Evolutionary conservation across 768 basidiomycete genomes (phyloP), one percentile per base, ranked within the genome.

Genomic region (Boletus rex-veris): DNA sequence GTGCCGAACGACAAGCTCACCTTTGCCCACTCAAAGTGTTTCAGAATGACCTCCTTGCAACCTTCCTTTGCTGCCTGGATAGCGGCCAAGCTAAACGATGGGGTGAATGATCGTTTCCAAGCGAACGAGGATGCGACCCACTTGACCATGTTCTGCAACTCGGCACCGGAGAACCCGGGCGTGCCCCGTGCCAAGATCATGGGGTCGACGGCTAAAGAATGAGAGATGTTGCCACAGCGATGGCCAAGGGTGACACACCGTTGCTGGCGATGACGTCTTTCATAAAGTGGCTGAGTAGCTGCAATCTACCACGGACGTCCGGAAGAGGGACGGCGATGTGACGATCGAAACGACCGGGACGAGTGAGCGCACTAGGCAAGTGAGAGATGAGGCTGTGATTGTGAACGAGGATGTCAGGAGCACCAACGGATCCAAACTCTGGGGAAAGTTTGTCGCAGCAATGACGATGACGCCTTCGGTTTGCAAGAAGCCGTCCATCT

Each of bases 1-100:
- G n/a, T 15, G 1, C 3, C 14, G n/a, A 38, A n/a, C n/a, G n/a
- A 31, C 14, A n/a, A 52, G 64, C 28, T 48, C 55, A 90, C 92
- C 78, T 92, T 97, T 12, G 97, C 97, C 97, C 97, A 99, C 75
- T 98, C 96, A 67, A 98, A 90, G 69, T 99, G 94, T 58, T 79
- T 84, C 55, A 90, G 70, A 21, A 72, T 73, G 7, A 99, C 93
- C 56, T 82, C 79, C 45, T 75, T 78, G 40, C 83, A 86, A 8
- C 80, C 83, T 61, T 98, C 91, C 64, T 90, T 86, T 12, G 92
- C 86, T 10, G 97, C 97, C 69, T 96, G 90, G 50, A 98, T 91
- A 4, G 97, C 97, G 14, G 97, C 97, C 77, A 90, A 82, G 63
- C 85, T 86, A 51, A 28, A 38, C 52, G 38, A 31, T 33, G 8